Evolutionary conservation across 495 filamentous ascomycete genomes (phyloP).

Genomic region (Hyaloscypha hepaticicola): DNA sequence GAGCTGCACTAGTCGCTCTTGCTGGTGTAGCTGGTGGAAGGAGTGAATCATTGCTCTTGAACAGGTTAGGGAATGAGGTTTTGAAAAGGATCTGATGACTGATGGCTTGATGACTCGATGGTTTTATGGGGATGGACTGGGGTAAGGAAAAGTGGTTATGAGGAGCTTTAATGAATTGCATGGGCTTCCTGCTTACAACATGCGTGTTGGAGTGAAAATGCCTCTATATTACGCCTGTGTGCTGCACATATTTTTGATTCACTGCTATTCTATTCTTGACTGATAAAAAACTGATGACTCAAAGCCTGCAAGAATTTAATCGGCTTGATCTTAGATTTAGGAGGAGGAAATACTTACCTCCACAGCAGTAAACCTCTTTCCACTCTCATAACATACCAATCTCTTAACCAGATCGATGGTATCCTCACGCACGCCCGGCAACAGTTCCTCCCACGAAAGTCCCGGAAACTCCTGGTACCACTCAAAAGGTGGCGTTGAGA

Average conservation of each 20-base stretch:
- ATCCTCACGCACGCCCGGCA: slow-evolving; percentile 27
- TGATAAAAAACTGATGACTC: not conserved
- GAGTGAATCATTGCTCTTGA: not conserved
- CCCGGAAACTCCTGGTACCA: slow-evolving; percentile 50
- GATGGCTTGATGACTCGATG: not conserved
- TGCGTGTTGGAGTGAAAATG: not conserved
- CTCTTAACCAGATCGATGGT: slow-evolving; percentile 23
- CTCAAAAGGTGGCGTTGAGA: slow-evolving; percentile 52
- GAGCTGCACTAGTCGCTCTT: slow-evolving; percentile 3
- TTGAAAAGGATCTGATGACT: not conserved
- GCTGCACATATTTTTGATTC: not conserved
- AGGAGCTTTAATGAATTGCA: no score
- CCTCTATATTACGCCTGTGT: not conserved
- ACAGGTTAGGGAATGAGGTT: not conserved
- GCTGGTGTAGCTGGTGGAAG: not conserved
- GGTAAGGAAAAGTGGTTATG: no score
- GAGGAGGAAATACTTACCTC: slow-evolving; percentile 9
- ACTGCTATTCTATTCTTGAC: not conserved
- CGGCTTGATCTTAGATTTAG: not conserved
- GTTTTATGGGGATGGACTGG: not conserved
- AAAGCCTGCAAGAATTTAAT: not conserved
- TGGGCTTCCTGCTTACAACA: no score
- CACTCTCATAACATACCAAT: slow-evolving; percentile 31
- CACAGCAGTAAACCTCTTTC: slow-evolving; percentile 26
- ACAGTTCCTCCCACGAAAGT: slow-evolving; percentile 38